Base-by-base conservation (phyloP, 352 stramenopile species). In the Elongisporangium undulatum region DNA sequence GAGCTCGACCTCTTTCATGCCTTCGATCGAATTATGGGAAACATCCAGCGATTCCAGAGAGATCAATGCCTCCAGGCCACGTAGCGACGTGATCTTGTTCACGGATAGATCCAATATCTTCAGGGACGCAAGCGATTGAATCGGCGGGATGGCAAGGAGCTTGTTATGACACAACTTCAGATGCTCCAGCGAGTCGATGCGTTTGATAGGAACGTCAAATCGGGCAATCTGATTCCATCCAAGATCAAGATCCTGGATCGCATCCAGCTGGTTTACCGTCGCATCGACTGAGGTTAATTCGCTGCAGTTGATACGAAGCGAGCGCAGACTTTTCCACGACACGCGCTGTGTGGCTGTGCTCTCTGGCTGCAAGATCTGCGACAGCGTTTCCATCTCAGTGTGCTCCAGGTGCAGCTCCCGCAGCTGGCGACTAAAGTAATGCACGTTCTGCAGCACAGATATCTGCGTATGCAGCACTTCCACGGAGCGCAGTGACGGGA, bases 151-250 rank as follows among this genome's bases (percentile, higher is more conserved):
- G 0, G 26, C 1, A 1, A 49, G 56, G 13, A 95, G 57, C 22
- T 77, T 67, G 53, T 95, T 95, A 63, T 91, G 84, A 53, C 83
- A 90, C 48, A 95, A 59, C 56, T 76, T 82, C 0, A 90, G 59
- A 24, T 69, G 69, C 59, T 86, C 52, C 2, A 94, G 63, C 17
- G 74, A 76, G 19, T 79, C 62, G 13, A 92, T 76, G 7, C 10
- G 52, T 1, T 73, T 41, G 26, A 94, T 45, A 12, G 34, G 34
- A 17, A 45, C 34, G 34, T 45, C 34, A 45, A 45, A 45, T 17
- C 34, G 34, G 34, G 34, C 34, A 45, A 45, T 91, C 22, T 75
- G 60, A 59, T 94, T 94, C 82, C 82, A 92, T 9, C 82, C 77
- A 22, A 94, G 64, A 58, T 94, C 79, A 19, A 91, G 58, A 0